Evolutionary conservation across 2,329 filamentous ascomycete genomes (phyloP).

Genomic region (Alternaria gansuensis): DNA sequence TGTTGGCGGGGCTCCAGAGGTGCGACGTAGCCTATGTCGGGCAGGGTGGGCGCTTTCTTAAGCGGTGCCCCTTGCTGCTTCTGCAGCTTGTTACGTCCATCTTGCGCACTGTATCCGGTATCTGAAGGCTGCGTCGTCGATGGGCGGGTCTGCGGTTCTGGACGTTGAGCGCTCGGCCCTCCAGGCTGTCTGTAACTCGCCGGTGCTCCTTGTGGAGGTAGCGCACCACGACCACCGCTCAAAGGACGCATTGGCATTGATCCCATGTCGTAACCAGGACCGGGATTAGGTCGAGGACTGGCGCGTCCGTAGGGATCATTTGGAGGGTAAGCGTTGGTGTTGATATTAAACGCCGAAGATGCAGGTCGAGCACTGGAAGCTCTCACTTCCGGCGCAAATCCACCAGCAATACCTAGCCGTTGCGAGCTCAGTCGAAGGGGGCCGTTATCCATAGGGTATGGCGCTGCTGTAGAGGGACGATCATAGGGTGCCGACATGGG

Average conservation of each 20-base stretch:
- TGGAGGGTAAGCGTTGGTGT: conserved; percentile 54
- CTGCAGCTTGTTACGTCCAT: conserved; percentile 57
- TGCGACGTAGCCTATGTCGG: conserved; percentile 52
- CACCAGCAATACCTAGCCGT: conserved; percentile 48
- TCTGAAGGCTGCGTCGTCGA: conserved; percentile 54
- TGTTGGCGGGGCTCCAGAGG: conserved; percentile 50
- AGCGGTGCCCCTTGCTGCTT: conserved; percentile 44
- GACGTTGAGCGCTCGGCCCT: conserved; percentile 50
- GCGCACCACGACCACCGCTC: conserved; percentile 40
- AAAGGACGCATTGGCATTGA: conserved; percentile 45
- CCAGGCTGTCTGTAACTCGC: conserved; percentile 51
- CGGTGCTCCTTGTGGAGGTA: conserved; percentile 44
- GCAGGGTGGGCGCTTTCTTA: conserved; percentile 46
- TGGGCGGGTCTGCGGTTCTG: conserved; percentile 48
- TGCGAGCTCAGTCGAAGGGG: conserved; percentile 58
- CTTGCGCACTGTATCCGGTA: conserved; percentile 55
- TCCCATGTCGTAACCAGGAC: conserved; percentile 40
- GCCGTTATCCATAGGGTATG: conserved; percentile 75
- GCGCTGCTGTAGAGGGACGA: conserved; percentile 66
- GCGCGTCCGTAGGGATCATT: conserved; percentile 45
- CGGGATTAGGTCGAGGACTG: conserved; percentile 32
- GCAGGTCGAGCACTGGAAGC: conserved; percentile 59
- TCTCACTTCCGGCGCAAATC: conserved; percentile 59
- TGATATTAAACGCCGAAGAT: conserved; percentile 62
- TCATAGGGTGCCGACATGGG: conserved; percentile 44